Evolutionary conservation across 805 yeast genomes (phyloP), one percentile per base, ranked within the genome.

Genomic region (Candida hungchunana): DNA sequence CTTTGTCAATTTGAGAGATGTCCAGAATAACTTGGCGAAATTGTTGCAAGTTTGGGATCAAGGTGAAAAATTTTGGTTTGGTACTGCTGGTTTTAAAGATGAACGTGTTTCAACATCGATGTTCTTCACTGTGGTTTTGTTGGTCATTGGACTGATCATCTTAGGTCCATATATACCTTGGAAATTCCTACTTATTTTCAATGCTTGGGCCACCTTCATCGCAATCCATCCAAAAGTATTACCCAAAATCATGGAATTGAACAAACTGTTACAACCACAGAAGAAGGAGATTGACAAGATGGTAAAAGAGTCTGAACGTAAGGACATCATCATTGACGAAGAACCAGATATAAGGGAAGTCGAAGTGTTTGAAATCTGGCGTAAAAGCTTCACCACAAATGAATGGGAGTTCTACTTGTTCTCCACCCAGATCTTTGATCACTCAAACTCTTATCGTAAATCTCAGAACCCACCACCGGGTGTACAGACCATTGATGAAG

Each of bases 281-380:
- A 58, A 51, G 39, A 42, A 46, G 23, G 58, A 47, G 21, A 38
- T 63, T 31, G 59, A 59, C 29, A 51, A 57, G 38, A 39, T 58
- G 4, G 53, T 64, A 5, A 61, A 60, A 18, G 57, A 50, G 26
- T 57, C 61, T 25, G 70, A 68, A 34, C 54, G 69, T 34, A 55
- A 62, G 16, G 75, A 76, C 42, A 74, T 88, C 7, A 63, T 84
- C n/a, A 70, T 80, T 17, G 94, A 85, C 52, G 87, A 79, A 39
- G 62, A 71, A 0, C 81, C 87, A 0, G 79, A 77, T 31, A 56
- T 62, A 1, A 64, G 75, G 29, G 56, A 62, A n/a, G 88, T 85
- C 7, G 94, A 88, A 51, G 65, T 89, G 1, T 89, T 69, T 55
- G 95, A 88, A 56, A 67, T 88, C 17, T 83, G 83, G 53, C 67